Percentiles rank a stretch among this genome's conserved stretches.
Conservation (phyloP, 2,329 filamentous ascomycete genomes). For the Cordyceps cicadae region DNA sequence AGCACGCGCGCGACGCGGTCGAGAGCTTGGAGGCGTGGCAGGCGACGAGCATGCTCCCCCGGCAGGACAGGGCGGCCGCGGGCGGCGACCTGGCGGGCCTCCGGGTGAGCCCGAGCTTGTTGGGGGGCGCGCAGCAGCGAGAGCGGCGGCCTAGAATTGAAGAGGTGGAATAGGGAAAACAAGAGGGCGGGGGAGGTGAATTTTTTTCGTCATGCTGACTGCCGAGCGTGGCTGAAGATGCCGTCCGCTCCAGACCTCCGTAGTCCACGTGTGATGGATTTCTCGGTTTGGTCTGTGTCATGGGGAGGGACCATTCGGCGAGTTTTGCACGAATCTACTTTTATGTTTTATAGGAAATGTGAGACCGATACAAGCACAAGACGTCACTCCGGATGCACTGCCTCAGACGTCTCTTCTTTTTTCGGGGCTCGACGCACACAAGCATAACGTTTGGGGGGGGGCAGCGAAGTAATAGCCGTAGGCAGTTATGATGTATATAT, state of each 20-base stretch:
- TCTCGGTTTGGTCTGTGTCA: not conserved
- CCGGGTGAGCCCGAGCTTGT: not conserved
- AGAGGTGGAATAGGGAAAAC: slow-evolving; percentile 55
- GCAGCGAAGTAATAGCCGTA: too few relatives aligned
- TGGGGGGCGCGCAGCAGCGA: not conserved
- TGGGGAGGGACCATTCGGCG: too few relatives aligned
- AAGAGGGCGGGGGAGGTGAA: slow-evolving; percentile 10
- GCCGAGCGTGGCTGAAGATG: too few relatives aligned
- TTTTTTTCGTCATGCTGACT: not conserved
- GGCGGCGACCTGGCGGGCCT: slow-evolving; percentile 15
- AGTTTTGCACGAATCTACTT: not conserved
- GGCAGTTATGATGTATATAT: not conserved
- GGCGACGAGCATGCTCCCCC: slow-evolving; percentile 39
- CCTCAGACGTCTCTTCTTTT: too few relatives aligned
- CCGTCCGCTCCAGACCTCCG: too few relatives aligned
- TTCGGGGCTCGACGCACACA: too few relatives aligned
- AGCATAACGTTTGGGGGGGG: too few relatives aligned
- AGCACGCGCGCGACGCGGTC: slow-evolving; percentile 58
- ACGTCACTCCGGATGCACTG: not conserved
- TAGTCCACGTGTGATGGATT: too few relatives aligned
- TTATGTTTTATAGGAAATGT: not conserved
- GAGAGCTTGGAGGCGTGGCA: slow-evolving; percentile 59
- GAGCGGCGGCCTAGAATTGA: slow-evolving; percentile 41
- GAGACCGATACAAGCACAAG: not conserved
- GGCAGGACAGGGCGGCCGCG: slow-evolving; percentile 15